Evolutionary conservation across 2,329 filamentous ascomycete genomes (phyloP), one percentile per base, ranked within the genome.

Genomic region (Pseudocercospora cruenta): DNA sequence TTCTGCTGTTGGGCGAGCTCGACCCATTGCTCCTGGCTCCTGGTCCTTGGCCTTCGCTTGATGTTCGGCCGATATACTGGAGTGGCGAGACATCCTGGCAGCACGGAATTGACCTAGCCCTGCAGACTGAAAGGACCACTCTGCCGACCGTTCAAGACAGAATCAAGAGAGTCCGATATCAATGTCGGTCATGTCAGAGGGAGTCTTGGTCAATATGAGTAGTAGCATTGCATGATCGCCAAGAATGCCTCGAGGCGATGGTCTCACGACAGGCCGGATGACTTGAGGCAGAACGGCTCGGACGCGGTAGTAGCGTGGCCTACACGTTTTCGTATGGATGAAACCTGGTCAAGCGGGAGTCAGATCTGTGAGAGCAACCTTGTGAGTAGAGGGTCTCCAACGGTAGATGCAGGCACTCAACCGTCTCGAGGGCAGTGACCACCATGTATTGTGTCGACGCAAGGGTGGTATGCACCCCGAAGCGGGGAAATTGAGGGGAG

Each of bases 391-490:
- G 39, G 39, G 39, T 43, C 14, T 43, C 1, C 39, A n/a, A 19
- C 16, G 39, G 39, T 43, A 19, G 19, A 43, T 43, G 16, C 16
- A 43, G 39, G 39, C 16, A 43, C 19, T 43, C 16, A 16, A 43
- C 39, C 39, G 39, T 43, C 39, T 43, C 39, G 39, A 43, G 39
- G 39, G 16, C 16, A n/a, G n/a, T n/a, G n/a, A 19, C 39, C 7
- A 43, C 12, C 8, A 33, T 33, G 9, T 3, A 33, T 10, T 12
- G 4, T 33, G 9, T 33, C 31, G 10, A 33, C 31, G 21, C n/a
- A 53, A 55, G 33, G 60, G 36, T 58, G 51, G 21, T 58, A 63
- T 63, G 60, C 51, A 63, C 53, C 61, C 61, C 61, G 53, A 58
- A 58, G 61, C 61, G 61, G 51, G 60, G 60, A 57, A 58, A 31